Conservation (phyloP, 176 grass and related monocot genomes). For the Aegilops tauschii region DNA sequence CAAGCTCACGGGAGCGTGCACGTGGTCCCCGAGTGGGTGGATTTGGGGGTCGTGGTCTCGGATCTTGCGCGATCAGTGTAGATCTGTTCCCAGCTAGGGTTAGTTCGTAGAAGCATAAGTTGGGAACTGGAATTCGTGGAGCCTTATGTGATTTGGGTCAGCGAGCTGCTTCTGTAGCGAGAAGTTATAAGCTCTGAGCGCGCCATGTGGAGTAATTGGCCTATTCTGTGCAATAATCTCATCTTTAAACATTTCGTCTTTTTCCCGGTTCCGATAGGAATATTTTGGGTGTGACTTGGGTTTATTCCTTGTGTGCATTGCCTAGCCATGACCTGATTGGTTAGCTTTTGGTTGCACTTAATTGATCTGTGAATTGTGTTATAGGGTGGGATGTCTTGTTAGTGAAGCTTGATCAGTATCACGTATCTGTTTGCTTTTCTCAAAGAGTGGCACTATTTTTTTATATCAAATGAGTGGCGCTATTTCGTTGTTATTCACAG, state of each 20-base stretch:
- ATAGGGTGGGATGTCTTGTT: background rate
- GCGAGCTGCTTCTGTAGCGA: background rate
- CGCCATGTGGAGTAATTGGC: background rate
- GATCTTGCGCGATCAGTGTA: background rate
- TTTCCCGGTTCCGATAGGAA: background rate
- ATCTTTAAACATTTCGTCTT: background rate
- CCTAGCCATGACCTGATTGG: background rate
- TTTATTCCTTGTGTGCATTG: background rate
- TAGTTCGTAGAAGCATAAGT: slow-evolving; percentile 16
- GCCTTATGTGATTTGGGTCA: background rate
- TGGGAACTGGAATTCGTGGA: background rate
- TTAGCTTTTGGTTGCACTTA: background rate
- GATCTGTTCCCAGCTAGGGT: slow-evolving; percentile 35
- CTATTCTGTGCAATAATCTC: background rate
- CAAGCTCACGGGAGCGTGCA: background rate
- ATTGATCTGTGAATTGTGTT: slow-evolving; percentile 13
- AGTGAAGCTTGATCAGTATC: slow-evolving; percentile 2
- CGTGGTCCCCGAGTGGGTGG: background rate
- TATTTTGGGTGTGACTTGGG: background rate
- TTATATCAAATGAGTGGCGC: background rate
- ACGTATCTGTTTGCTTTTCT: background rate
- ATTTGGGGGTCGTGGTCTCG: background rate
- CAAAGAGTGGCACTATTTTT: background rate
- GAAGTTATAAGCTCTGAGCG: background rate
- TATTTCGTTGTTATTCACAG: slow-evolving; percentile 20